These are phyloP conservation scores for Thamnidium elegans DNA, from an alignment of 192 early-diverging fungal genomes.

Conservation along the genomic window DNA sequence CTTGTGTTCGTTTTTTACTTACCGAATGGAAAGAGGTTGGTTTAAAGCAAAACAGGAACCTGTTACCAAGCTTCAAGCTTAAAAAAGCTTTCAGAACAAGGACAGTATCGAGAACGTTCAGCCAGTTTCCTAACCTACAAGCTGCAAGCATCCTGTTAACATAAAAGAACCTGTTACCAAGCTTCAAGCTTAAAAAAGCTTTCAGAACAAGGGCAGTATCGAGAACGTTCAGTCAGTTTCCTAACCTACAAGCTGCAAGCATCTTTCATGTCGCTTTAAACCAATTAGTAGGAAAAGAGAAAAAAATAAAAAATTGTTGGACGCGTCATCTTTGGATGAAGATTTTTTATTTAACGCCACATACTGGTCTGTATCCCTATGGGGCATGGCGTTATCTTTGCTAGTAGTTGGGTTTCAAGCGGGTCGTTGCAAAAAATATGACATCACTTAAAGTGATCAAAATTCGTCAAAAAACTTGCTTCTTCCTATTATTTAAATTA, in stretches of 20 bases:
- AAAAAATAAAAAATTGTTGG: background rate
- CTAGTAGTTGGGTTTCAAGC: background rate
- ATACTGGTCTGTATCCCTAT: no score
- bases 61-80: background rate
- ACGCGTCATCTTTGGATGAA: background rate
- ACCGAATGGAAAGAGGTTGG: background rate
- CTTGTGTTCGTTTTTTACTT: background rate
- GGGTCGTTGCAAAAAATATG: background rate
- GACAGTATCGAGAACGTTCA: background rate
- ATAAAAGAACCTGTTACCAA: background rate
- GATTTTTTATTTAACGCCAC: no score
- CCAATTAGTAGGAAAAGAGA: slow-evolving; percentile 5
- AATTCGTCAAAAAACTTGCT: no score
- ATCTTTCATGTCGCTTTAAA: slow-evolving; percentile 2
- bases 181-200: background rate
- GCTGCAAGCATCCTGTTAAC: background rate
- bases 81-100: background rate
- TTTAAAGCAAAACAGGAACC: slow-evolving; percentile 4
- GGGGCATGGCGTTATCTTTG: no score
- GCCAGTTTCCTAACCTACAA: background rate
- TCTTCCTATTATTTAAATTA: no score
- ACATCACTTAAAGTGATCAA: no score
- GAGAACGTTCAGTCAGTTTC: background rate
- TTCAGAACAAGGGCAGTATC: background rate
- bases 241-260: background rate